Evolutionary conservation across 1,284 basidiomycete species (phyloP), one percentile per base, ranked within the genome.

Genomic region (Caloboletus firmus): DNA sequence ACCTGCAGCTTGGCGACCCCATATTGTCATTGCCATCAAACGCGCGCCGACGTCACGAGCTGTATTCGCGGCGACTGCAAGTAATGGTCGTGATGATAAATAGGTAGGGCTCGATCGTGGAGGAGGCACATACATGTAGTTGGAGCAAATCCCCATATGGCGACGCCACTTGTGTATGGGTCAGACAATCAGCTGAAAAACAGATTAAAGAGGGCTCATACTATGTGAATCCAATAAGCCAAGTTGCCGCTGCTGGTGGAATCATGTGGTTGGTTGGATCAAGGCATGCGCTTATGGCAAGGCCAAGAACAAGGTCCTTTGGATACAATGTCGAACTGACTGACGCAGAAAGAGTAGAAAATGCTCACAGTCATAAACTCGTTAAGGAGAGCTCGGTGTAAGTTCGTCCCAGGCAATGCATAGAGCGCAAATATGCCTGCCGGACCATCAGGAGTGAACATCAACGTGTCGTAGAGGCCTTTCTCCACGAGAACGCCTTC

Each of bases 31-130:
- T 10, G 75, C 81, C 53, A 76, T 75, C 28, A 87, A 62, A 17
- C 84, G 79, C 3, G 77, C 82, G 22, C 85, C 86, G 47, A 89
- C 46, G 64, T 88, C 86, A 58, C 85, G 82, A 31, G 85, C 85
- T 4, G 83, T 69, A 65, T 88, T 87, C 15, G 83, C 73, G 12
- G 82, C 79, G 54, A 87, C 80, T 82, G 56, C 6, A 36, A 2
- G 31, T 7, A 20, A 30, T 6, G 4, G 34, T 43, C 17, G 12
- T 32, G 52, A 28, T 36, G 18, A 30, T 53, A 10, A 44, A 52
- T 34, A 32, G 58, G 11, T 32, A 30, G 17, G 26, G 28, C 41
- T 4, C 28, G 13, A 30, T 45, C 41, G 17, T 32, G 17, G 35
- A 31, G 20, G 48, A 52, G 45, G 13, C 40, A 42, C 56, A 12